Evolutionary conservation across 2,329 filamentous ascomycete species (phyloP), one percentile per base, ranked within the genome.

Genomic region (Fusarium clavum): DNA sequence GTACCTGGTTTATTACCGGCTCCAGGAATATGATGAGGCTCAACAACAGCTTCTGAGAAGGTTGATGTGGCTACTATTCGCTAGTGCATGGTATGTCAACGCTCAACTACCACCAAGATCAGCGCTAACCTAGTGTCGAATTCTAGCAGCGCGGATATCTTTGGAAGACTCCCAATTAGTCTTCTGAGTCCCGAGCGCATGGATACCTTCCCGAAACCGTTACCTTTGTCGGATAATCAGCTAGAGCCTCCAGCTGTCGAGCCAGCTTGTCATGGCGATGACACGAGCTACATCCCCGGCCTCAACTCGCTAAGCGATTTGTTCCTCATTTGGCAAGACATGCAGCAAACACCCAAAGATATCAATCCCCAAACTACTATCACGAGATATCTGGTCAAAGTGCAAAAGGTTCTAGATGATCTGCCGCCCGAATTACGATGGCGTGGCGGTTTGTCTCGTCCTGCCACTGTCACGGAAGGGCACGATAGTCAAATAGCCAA

Each of bases 401-500:
- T 80, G 5, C 78, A 80, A 51, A 54, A 56, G 0, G 74, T 78
- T 5, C 63, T 80, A 8, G 77, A 81, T 44, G 54, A 49, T 18
- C 75, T 81, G 1, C 78, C 77, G 1, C 76, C 78, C 0, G 76
- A 79, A 38, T 66, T 81, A 2, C 72, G 78, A 7, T 81, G 80
- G 80, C 73, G 79, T 1, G 79, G 79, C 5, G 78, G 79, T 0
- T 57, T 81, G 2, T 79, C 79, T 0, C 75, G 78, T 2, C 76
- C 76, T 1, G 46, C 71, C 1, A 59, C 62, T 13, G 72, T 75
- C 2, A 80, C 78, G 0, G 72, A 77, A 13, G 78, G 79, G 6
- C 80, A 81, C 46, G 77, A 81, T 43, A 79, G 76, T 5, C 80
- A 81, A 22, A 77, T 78, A 9, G 80, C 76, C 11, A 81, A 81